A percentile compares a stretch with the other conserved stretches of the same genome.
phyloP scores from a whole-genome alignment of 1,284 basidiomycete species.

The Trichosporon sp. region DNA sequence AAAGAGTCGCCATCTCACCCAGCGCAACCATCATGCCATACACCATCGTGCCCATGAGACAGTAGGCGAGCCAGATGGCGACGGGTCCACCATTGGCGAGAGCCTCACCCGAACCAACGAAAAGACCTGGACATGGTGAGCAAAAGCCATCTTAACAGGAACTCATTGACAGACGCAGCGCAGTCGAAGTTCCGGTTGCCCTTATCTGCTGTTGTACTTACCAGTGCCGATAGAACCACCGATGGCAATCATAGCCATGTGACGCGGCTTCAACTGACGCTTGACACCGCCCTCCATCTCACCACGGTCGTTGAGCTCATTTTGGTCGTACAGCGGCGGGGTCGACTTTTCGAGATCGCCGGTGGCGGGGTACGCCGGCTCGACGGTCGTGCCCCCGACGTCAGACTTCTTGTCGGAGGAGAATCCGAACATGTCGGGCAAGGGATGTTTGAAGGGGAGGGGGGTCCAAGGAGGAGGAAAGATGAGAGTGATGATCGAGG shows the following conservation, averaged over 20 bases:
- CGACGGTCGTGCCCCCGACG: not conserved
- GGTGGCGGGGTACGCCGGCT: not conserved
- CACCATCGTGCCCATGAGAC: slow-evolving; percentile 43
- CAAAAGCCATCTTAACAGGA: too few relatives aligned
- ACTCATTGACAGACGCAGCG: too few relatives aligned
- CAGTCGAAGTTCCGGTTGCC: too few relatives aligned
- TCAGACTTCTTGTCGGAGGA: not conserved
- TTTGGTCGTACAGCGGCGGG: not conserved
- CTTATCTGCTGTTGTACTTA: slow-evolving; percentile 7
- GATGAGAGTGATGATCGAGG: not conserved
- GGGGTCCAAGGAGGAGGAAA: not conserved
- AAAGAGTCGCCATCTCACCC: slow-evolving; percentile 50
- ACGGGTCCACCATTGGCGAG: slow-evolving; percentile 52
- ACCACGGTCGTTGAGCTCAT: slow-evolving; percentile 8
- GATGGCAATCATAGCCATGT: slow-evolving; percentile 52
- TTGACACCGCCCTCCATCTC: slow-evolving; percentile 31
- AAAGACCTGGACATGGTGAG: slow-evolving; percentile 42
- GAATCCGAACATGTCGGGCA: not conserved
- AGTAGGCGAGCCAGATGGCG: slow-evolving; percentile 46
- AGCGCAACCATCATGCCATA: slow-evolving; percentile 47
- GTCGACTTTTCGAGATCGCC: not conserved
- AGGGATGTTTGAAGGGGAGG: not conserved
- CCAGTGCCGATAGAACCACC: slow-evolving; percentile 46
- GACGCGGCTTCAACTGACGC: slow-evolving; percentile 44
- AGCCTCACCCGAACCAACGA: slow-evolving; percentile 51